Base-by-base conservation (phyloP, 1,284 basidiomycete genomes). In the Sphaerobolus stellatus region DNA sequence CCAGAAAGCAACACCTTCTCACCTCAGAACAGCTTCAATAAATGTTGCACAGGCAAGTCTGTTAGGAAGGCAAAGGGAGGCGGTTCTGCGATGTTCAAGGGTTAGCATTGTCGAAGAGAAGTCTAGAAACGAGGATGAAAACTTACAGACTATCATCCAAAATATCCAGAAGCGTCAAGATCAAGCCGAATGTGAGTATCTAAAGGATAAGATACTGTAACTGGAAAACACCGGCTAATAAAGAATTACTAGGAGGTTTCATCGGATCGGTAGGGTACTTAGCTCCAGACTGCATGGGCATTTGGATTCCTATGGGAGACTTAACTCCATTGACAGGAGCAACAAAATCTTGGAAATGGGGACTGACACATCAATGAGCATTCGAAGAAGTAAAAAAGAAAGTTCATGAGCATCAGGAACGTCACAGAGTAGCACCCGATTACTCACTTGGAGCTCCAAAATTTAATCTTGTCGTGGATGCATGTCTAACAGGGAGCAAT, bases 351-450 rank as follows among this genome's bases (percentile, higher is more conserved):
- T 68, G 62, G 56, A 38, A 43, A 14, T 69, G 67, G 67, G 58
- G 56, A 6, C 50, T 30, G 1, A 64, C 65, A 0, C 58, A 67
- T 27, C 66, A 69, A 47, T 40, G 65, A 0, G 66, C 68, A 2
- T 70, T 70, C 33, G 61, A 68, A 6, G 58, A 64, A 27, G 55
- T 69, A 4, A 67, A 67, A 46, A 11, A 38, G 5, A 34, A 59
- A 1, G 66, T 69, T 4, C 52, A 61, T 5, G 25, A 33, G 5
- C 58, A 58, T 22, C 57, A 61, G 2, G 48, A 66, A 16, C 56
- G 63, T 27, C 53, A 56, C 3, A 57, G 65, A 3, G 59, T 56
- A 1, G 49, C 64, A 0, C 27, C 69, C 1, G 61, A 69, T 45
- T 64, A 68, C 48, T 58, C 56, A 9, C n/a, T 40, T 14, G 54